Conservation (phyloP, 768 basidiomycete species). For the Xerocomellus amylosporus region DNA sequence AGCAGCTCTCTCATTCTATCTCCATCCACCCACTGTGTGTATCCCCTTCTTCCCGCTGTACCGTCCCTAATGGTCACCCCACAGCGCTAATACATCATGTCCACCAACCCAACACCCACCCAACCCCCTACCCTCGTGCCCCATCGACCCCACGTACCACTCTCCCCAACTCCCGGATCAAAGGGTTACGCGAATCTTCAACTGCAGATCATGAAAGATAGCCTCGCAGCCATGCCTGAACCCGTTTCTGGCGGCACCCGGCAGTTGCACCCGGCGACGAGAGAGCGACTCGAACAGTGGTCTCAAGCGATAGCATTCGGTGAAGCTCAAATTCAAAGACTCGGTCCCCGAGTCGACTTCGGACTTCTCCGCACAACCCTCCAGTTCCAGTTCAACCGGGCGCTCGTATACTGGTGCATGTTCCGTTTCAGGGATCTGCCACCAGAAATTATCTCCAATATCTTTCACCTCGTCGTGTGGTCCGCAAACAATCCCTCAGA, state of each 20-base stretch:
- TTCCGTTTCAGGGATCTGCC: constrained; percentile 66
- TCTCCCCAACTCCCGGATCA: constrained; percentile 20
- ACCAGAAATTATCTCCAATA: constrained; percentile 59
- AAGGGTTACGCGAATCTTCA: constrained; percentile 19
- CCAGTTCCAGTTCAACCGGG: constrained; percentile 17
- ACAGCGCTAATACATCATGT: constrained; percentile 15
- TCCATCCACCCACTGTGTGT: constrained; percentile 3
- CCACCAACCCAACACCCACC: constrained; percentile 5
- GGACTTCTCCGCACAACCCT: constrained; percentile 15
- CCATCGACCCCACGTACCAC: not conserved
- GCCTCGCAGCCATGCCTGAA: constrained; percentile 19
- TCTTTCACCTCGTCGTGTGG: constrained; percentile 63
- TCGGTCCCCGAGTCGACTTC: constrained; percentile 19
- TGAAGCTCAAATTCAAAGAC: constrained; percentile 19
- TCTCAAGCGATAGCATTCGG: constrained; percentile 13
- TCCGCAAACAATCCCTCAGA: constrained; percentile 36
- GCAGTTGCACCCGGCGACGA: not conserved
- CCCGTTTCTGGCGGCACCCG: constrained; percentile 7
- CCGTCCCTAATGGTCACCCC: not conserved
- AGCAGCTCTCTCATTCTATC: not conserved
- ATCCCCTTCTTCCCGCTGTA: not conserved
- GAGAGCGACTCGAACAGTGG: constrained; percentile 13
- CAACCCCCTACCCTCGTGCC: constrained; percentile 11
- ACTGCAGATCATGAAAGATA: constrained; percentile 16
- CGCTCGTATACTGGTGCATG: constrained; percentile 36